Conservation (phyloP, 495 filamentous ascomycete species). For the Neurospora sp. region DNA sequence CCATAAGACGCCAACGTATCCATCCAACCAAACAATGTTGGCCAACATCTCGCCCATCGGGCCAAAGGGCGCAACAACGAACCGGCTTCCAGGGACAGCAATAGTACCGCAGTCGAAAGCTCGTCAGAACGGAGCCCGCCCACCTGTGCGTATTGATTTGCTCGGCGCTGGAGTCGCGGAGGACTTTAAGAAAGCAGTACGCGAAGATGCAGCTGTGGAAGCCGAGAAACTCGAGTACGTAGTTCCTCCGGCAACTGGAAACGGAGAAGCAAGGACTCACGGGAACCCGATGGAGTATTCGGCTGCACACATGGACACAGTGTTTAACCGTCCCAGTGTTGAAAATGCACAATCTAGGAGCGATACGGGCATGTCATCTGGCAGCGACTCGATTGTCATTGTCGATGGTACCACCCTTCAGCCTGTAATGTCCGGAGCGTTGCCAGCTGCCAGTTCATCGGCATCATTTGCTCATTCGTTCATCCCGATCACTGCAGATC, state of each 20-base stretch:
- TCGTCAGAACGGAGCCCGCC: conserved; percentile 29
- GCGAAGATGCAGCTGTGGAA: conserved; percentile 42
- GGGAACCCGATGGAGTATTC: conserved; percentile 27
- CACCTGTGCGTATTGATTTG: conserved; percentile 56
- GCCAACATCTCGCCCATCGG: conserved; percentile 43
- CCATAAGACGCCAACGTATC: conserved; percentile 41
- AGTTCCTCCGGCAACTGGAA: conserved; percentile 4
- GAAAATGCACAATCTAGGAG: conserved; percentile 25
- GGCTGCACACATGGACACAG: conserved; percentile 25
- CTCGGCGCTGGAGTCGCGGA: conserved; percentile 68
- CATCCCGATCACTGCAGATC: conserved; percentile 31
- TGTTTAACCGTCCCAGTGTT: conserved; percentile 10
- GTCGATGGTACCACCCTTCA: conserved; percentile 55
- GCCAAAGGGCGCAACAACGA: conserved; percentile 38
- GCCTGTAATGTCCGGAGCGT: conserved; percentile 36
- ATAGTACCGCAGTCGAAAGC: conserved; percentile 43
- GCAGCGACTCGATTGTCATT: conserved; percentile 81
- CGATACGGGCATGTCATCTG: conserved; percentile 53
- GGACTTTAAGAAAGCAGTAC: conserved; percentile 59
- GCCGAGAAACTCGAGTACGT: conserved; percentile 19
- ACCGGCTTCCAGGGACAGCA: conserved; percentile 43
- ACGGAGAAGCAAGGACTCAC: neutral
- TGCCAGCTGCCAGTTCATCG: conserved; percentile 33
- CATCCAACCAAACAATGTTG: conserved; percentile 27
- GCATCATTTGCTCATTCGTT: conserved; percentile 41